phyloP scores from a whole-genome alignment of 2,329 filamentous ascomycete genomes.

The Diaporthe aspalathi region DNA sequence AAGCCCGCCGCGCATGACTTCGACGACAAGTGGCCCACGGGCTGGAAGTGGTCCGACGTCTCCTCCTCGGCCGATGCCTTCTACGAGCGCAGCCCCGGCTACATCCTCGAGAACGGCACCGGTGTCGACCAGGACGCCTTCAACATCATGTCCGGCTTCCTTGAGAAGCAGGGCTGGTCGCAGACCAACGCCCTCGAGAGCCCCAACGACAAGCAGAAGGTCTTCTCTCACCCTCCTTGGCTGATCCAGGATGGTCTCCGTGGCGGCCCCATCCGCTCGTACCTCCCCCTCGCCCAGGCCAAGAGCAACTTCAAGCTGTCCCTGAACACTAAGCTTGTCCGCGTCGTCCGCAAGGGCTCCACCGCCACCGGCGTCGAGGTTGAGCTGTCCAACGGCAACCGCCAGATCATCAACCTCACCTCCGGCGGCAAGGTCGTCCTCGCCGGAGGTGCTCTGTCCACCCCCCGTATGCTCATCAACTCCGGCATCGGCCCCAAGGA shows the following conservation, averaged over 20 bases:
- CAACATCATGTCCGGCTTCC: slow-evolving; percentile 39
- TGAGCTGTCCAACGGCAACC: slow-evolving; percentile 40
- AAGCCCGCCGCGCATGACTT: slow-evolving; percentile 48
- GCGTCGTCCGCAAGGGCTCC: slow-evolving; percentile 41
- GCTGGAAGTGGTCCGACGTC: slow-evolving; percentile 47
- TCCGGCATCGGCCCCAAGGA: slow-evolving; percentile 39
- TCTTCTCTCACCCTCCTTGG: slow-evolving; percentile 42
- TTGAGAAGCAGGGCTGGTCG: slow-evolving; percentile 39
- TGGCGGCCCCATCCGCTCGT: slow-evolving; percentile 43
- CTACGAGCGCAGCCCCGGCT: slow-evolving; percentile 46
- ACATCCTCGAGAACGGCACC: slow-evolving; percentile 43
- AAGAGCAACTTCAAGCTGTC: slow-evolving; percentile 44
- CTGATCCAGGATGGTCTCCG: slow-evolving; percentile 41
- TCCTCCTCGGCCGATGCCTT: slow-evolving; percentile 44
- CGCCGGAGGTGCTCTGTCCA: slow-evolving; percentile 43
- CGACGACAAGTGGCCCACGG: slow-evolving; percentile 46
- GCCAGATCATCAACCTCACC: slow-evolving; percentile 44
- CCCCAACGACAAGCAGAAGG: slow-evolving; percentile 40
- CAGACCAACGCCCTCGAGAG: slow-evolving; percentile 39
- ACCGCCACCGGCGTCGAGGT: slow-evolving; percentile 43
- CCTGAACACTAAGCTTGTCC: slow-evolving; percentile 44
- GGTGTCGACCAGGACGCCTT: slow-evolving; percentile 40
- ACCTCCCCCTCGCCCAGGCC: slow-evolving; percentile 43
- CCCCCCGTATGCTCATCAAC: slow-evolving; percentile 42
- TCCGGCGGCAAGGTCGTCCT: slow-evolving; percentile 43